Evolutionary conservation across 2,329 filamentous ascomycete genomes (phyloP).

Genomic region (Ophiocordyceps camponoti-saundersi): DNA sequence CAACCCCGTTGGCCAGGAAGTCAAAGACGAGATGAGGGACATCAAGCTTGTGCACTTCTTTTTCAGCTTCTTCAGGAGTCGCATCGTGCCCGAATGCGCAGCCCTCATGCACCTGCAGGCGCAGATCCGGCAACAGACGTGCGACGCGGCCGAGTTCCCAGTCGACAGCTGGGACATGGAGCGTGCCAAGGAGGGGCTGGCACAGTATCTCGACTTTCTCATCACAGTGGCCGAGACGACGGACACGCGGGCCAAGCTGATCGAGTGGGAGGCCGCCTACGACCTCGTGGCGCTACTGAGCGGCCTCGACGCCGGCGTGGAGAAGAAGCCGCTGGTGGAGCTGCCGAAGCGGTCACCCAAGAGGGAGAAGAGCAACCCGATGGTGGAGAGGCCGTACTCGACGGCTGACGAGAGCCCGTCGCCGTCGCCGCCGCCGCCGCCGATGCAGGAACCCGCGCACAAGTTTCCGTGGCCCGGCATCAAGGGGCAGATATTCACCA

Average conservation of each 20-base stretch:
- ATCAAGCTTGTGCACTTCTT: constrained; percentile 67
- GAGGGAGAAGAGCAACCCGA: constrained; percentile 9
- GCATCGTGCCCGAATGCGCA: constrained; percentile 85
- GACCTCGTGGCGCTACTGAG: constrained; percentile 78
- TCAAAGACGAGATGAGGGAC: constrained; percentile 37
- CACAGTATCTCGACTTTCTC: constrained; percentile 88
- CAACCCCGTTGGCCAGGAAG: constrained; percentile 25
- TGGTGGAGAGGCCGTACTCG: constrained; percentile 50
- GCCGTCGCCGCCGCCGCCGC: constrained; percentile 21
- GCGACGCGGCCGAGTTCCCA: constrained; percentile 73
- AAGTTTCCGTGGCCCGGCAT: constrained; percentile 56
- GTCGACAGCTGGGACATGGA: constrained; percentile 97
- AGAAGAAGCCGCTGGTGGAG: constrained; percentile 55
- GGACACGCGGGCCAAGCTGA: constrained; percentile 67
- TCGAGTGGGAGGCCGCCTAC: constrained; percentile 82
- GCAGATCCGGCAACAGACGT: constrained; percentile 62
- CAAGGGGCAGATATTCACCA: constrained; percentile 83
- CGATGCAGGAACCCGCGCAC: constrained; percentile 44
- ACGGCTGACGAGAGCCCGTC: constrained; percentile 11
- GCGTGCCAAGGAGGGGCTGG: constrained; percentile 82
- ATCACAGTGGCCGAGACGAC: constrained; percentile 75
- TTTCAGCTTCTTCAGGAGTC: constrained; percentile 79
- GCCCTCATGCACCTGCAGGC: constrained; percentile 90
- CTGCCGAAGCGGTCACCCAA: constrained; percentile 14
- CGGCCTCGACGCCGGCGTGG: constrained; percentile 74